These are phyloP conservation scores for Phytophthora multivora DNA, from an alignment of 352 stramenopile species.

Conservation along the genomic window DNA sequence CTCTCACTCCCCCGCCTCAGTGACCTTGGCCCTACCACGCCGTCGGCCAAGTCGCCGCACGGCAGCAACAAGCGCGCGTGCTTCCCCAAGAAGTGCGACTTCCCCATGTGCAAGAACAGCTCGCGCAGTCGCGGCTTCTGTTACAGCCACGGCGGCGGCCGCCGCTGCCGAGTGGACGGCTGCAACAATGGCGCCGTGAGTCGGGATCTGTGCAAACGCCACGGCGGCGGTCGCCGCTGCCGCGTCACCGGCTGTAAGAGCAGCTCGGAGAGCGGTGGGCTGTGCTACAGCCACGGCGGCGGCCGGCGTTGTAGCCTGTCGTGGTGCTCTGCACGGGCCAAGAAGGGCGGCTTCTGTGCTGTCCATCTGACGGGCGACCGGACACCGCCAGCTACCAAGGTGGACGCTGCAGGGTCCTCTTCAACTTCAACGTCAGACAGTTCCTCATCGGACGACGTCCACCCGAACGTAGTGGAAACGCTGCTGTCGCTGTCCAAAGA, in stretches of 20 bases:
- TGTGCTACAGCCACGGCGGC: slow-evolving; percentile 82
- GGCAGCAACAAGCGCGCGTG: slow-evolving; percentile 57
- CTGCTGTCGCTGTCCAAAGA: slow-evolving; percentile 66
- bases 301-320: slow-evolving; percentile 67
- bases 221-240: slow-evolving; percentile 73
- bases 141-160: slow-evolving; percentile 75
- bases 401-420: neutral
- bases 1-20: slow-evolving; percentile 27
- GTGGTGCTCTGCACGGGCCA: slow-evolving; percentile 74
- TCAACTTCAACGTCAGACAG: slow-evolving; percentile 9
- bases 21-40: slow-evolving; percentile 2
- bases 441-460: slow-evolving; percentile 22
- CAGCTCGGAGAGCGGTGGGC: slow-evolving; percentile 68
- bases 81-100: slow-evolving; percentile 85
- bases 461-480: slow-evolving; percentile 65
- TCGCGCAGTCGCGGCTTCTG: slow-evolving; percentile 79
- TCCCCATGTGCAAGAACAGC: slow-evolving; percentile 86
- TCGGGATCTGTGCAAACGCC: slow-evolving; percentile 81
- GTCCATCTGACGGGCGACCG: slow-evolving; percentile 53
- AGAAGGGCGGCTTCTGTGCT: slow-evolving; percentile 76
- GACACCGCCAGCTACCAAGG: slow-evolving; percentile 14
- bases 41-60: slow-evolving; percentile 4
- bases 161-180: slow-evolving; percentile 65
- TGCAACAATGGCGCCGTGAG: slow-evolving; percentile 81
- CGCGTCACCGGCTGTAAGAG: slow-evolving; percentile 73